phyloP scores from a whole-genome alignment of 345 rosid species.

The Passiflora organensis region DNA sequence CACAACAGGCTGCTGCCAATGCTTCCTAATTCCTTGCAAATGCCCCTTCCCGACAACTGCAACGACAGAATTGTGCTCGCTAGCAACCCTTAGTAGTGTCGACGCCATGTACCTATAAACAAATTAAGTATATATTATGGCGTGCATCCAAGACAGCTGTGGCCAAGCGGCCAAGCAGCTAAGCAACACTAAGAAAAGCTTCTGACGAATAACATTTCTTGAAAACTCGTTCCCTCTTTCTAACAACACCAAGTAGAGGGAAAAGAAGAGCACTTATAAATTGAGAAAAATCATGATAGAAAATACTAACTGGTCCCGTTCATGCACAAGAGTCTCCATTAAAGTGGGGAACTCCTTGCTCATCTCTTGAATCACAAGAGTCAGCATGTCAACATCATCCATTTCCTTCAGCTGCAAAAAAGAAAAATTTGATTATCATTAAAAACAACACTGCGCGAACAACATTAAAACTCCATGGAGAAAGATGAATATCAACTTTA shows the following conservation, averaged over 20 bases:
- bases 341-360: conserved; percentile 92
- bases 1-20: conserved; percentile 80
- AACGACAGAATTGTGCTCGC: conserved; percentile 74
- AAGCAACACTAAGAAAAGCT: too few relatives aligned
- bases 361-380: conserved; percentile 97
- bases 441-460: conserved; percentile 9
- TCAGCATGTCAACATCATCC: conserved; percentile 91
- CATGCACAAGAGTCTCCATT: conserved; percentile 91
- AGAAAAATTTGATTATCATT: conserved; percentile 13
- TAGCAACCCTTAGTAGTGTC: conserved; percentile 54
- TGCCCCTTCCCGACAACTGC: conserved; percentile 99
- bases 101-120: conserved; percentile 80
- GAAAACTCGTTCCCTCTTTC: too few relatives aligned
- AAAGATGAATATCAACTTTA: not conserved
- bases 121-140: too few relatives aligned
- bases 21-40: conserved; percentile 71
- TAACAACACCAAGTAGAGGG: too few relatives aligned
- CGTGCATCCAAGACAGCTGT: too few relatives aligned
- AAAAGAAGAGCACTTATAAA: too few relatives aligned
- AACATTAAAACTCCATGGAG: not conserved
- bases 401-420: conserved; percentile 72
- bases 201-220: too few relatives aligned
- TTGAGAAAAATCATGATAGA: conserved; percentile 6
- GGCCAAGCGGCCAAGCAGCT: too few relatives aligned
- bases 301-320: conserved; percentile 88